A percentile compares a stretch with the other conserved stretches of the same genome.
These are phyloP conservation scores for Fusarium foetens DNA, from an alignment of 2,329 filamentous ascomycete genomes.

Conservation along the genomic window DNA sequence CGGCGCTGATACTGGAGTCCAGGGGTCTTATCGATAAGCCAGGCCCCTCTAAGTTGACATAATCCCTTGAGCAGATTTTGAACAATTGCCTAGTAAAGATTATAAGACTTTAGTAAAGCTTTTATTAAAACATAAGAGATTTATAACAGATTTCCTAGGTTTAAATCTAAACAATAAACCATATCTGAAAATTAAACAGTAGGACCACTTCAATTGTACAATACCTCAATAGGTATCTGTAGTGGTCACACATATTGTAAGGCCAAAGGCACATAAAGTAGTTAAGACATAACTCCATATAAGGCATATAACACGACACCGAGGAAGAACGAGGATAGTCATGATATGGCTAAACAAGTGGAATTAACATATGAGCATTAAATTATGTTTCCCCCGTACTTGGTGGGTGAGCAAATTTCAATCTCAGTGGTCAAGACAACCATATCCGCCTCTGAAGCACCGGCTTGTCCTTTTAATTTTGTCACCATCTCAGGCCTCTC, in stretches of 20 bases:
- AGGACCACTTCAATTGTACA: background rate
- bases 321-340: background rate
- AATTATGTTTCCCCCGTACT: background rate
- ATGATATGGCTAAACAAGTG: background rate
- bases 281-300: background rate
- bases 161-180: fast-evolving
- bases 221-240: background rate
- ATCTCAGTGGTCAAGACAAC: background rate
- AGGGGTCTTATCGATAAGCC: slow-evolving; percentile 43
- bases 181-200: fast-evolving
- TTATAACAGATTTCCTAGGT: fast-evolving
- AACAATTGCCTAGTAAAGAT: background rate
- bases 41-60: slow-evolving; percentile 7
- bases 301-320: background rate
- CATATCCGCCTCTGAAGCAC: background rate
- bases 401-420: too few relatives aligned
- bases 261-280: background rate
- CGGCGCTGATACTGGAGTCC: slow-evolving; percentile 27
- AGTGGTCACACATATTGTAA: background rate
- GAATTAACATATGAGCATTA: fast-evolving
- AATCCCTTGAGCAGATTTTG: background rate
- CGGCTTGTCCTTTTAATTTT: background rate
- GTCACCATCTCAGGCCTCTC: background rate
- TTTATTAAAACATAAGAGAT: too few relatives aligned
- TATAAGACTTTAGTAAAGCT: background rate